A percentile compares a stretch with the other conserved stretches of the same genome.
Evolutionary conservation across 345 rosid genomes (phyloP).

Genomic region (Eucalyptus rudis): DNA sequence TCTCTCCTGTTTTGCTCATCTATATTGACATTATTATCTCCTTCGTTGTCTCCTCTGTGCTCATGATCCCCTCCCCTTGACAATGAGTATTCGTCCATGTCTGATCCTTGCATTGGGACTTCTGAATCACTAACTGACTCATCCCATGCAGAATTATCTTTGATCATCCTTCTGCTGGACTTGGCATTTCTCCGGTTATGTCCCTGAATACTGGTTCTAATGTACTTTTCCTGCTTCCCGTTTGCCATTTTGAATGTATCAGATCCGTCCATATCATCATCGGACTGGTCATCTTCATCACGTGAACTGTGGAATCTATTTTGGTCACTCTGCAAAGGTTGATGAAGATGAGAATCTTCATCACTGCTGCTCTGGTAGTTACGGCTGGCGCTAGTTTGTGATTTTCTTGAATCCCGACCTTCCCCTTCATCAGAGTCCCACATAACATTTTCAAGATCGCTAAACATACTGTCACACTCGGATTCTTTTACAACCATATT

Average conservation of each 20-base stretch:
- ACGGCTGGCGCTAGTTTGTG: not conserved
- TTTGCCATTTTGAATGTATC: not conserved
- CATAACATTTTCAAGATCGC: conserved; percentile 72
- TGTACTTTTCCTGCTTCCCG: not conserved
- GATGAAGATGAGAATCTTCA: conserved; percentile 10
- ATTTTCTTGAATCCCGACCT: conserved; percentile 7
- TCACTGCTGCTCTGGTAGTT: conserved; percentile 22
- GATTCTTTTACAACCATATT: conserved; percentile 23
- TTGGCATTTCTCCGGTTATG: not conserved
- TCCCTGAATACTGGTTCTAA: not conserved
- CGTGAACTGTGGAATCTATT: not conserved
- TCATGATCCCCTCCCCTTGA: not conserved
- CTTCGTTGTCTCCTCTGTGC: not conserved
- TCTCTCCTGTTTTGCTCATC: conserved; percentile 2
- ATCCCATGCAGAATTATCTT: not conserved
- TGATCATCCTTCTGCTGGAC: not conserved
- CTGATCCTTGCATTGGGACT: conserved; percentile 12
- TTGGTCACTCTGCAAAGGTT: not conserved
- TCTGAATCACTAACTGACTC: conserved; percentile 13
- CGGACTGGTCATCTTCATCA: not conserved
- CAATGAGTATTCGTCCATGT: not conserved
- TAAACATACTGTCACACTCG: conserved; percentile 41
- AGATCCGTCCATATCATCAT: not conserved
- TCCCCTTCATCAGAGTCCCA: conserved; percentile 47
- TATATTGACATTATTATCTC: conserved; percentile 10